Conservation (phyloP, 2,329 filamentous ascomycete species). For the Botrytis fragariae region DNA sequence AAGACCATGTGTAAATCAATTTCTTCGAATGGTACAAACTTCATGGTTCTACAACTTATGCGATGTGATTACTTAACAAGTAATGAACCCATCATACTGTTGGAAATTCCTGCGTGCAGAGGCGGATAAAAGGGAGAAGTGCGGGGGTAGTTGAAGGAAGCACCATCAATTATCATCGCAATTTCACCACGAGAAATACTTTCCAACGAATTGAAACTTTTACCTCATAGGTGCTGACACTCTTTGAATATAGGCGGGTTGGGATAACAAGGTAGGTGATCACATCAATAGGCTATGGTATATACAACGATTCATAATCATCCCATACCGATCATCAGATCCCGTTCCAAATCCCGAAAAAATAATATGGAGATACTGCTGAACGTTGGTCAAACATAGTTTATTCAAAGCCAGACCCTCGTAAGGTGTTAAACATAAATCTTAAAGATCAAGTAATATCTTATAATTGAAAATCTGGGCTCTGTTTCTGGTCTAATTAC, state of each 20-base stretch:
- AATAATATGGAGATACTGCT: neutral
- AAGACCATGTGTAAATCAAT: neutral
- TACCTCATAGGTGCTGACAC: no score
- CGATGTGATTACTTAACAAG: slow-evolving; percentile 1
- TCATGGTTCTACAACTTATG: neutral
- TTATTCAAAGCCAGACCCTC: no score
- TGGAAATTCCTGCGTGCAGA: neutral
- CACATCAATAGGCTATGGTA: neutral
- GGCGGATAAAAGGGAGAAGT: neutral
- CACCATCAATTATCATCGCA: no score
- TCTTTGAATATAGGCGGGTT: neutral
- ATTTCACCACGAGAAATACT: neutral
- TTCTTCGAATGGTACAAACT: neutral
- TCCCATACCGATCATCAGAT: neutral
- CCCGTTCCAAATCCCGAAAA: neutral
- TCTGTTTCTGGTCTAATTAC: no score
- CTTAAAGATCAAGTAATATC: no score
- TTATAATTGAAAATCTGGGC: no score
- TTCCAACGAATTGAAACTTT: neutral
- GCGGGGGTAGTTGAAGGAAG: neutral
- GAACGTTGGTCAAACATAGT: no score
- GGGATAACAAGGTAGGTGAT: neutral
- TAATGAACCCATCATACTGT: neutral
- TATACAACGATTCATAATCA: neutral
- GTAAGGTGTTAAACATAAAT: no score